Percentiles rank a stretch among this genome's conserved stretches.
Evolutionary conservation across 345 rosid species (phyloP).

Genomic region (Arabidopsis suecica): DNA sequence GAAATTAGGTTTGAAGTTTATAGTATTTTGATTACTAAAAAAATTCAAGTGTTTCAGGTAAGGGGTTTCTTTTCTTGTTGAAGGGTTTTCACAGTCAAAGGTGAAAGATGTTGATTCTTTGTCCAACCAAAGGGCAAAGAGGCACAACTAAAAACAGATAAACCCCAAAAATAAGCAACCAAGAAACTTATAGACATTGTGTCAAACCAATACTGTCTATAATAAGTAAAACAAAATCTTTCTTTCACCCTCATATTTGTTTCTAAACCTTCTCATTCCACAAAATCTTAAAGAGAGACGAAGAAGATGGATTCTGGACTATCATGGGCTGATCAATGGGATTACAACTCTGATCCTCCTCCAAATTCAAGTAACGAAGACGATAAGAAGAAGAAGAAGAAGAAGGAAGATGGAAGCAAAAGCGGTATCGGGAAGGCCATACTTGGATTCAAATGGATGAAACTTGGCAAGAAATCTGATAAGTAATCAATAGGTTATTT

Average conservation of each 20-base stretch:
- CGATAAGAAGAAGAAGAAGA: constrained; percentile 39
- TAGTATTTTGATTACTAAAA: background rate
- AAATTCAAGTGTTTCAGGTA: background rate
- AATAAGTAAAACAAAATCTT: constrained; percentile 21
- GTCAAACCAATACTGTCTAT: constrained; percentile 27
- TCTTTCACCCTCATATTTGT: constrained; percentile 26
- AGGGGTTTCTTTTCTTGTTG: background rate
- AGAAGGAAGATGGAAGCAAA: constrained; percentile 38
- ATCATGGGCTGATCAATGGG: constrained; percentile 47
- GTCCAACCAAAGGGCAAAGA: constrained; percentile 1
- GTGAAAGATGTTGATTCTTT: background rate
- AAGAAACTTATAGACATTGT: constrained; percentile 18
- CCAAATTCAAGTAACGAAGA: constrained; percentile 36
- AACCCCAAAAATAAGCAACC: constrained; percentile 33
- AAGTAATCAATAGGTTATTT: constrained; percentile 19
- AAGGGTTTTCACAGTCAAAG: constrained; percentile 13
- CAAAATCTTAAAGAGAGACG: constrained; percentile 12
- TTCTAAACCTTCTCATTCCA: constrained; percentile 19
- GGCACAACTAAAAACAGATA: constrained; percentile 34
- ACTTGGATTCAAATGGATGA: constrained; percentile 42
- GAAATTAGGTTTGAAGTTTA: background rate
- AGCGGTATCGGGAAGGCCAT: constrained; percentile 36
- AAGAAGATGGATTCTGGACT: constrained; percentile 39
- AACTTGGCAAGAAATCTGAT: constrained; percentile 43
- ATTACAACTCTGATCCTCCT: constrained; percentile 44